Conservation (phyloP, 805 yeast species). For the Myxozyma kluyveri region DNA sequence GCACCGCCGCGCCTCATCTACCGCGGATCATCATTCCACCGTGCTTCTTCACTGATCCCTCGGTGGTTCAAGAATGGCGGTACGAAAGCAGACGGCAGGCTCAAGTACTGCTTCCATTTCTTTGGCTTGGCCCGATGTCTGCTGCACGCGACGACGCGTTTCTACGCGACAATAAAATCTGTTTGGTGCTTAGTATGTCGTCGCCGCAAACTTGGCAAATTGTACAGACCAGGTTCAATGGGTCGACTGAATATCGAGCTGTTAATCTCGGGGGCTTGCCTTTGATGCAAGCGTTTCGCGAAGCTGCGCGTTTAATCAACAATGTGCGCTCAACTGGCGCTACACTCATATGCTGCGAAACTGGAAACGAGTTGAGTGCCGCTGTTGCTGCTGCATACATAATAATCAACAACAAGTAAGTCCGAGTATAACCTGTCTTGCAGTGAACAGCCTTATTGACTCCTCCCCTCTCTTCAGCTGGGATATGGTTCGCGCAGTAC, state of each 20-base stretch:
- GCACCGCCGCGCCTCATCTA: slow-evolving; percentile 16
- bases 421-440: background rate
- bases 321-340: slow-evolving; percentile 8
- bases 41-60: slow-evolving; percentile 33
- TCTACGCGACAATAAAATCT: slow-evolving; percentile 42
- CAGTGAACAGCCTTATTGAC: background rate
- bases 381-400: slow-evolving; percentile 37
- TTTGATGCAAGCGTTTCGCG: slow-evolving; percentile 17
- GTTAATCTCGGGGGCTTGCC: slow-evolving; percentile 8
- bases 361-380: slow-evolving; percentile 39
- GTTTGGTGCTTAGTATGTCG: slow-evolving; percentile 12
- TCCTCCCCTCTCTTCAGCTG: slow-evolving; percentile 2
- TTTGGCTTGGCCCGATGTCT: slow-evolving; percentile 50
- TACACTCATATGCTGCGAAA: slow-evolving; percentile 36
- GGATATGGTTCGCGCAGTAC: slow-evolving; percentile 33
- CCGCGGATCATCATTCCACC: slow-evolving; percentile 34
- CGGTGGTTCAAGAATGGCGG: slow-evolving; percentile 34
- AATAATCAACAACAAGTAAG: slow-evolving; percentile 30
- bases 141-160: slow-evolving; percentile 43
- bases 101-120: slow-evolving; percentile 43
- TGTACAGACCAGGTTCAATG: slow-evolving; percentile 11
- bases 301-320: slow-evolving; percentile 13
- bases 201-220: slow-evolving; percentile 18
- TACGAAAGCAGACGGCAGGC: slow-evolving; percentile 41
- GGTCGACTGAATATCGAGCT: slow-evolving; percentile 2